Conservation (phyloP, 2,329 filamentous ascomycete genomes). For the Ascochyta fabae region DNA sequence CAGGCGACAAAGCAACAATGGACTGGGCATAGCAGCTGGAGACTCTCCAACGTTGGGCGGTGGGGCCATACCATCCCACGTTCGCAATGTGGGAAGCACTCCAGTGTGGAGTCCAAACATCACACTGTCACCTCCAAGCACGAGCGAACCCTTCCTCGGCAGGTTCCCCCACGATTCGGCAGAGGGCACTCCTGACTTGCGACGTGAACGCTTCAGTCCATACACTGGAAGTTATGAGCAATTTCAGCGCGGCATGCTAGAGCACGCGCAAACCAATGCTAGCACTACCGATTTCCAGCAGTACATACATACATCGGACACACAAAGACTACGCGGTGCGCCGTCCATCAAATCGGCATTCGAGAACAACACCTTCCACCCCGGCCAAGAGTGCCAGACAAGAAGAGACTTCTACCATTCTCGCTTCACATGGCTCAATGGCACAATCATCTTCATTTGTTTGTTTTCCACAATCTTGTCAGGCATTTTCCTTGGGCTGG, state of each 20-base stretch:
- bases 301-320: slow-evolving; percentile 36
- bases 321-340: slow-evolving; percentile 30
- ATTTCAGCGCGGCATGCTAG: slow-evolving; percentile 33
- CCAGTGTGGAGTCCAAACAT: slow-evolving; percentile 18
- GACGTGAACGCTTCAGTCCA: slow-evolving; percentile 42
- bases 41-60: slow-evolving; percentile 5
- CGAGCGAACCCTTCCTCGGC: slow-evolving; percentile 38
- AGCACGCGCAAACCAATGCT: slow-evolving; percentile 24
- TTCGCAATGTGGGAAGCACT: slow-evolving; percentile 1
- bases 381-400: slow-evolving; percentile 47
- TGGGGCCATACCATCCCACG: slow-evolving; percentile 5
- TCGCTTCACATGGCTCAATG: slow-evolving; percentile 57
- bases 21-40: slow-evolving; percentile 45
- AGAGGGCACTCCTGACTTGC: slow-evolving; percentile 42
- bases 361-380: slow-evolving; percentile 44
- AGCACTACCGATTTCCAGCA: slow-evolving; percentile 40
- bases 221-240: slow-evolving; percentile 38
- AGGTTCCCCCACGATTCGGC: slow-evolving; percentile 35
- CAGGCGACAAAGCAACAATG: slow-evolving; percentile 26
- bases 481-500: slow-evolving; percentile 69
- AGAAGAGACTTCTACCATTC: slow-evolving; percentile 48
- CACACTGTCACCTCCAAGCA: slow-evolving; percentile 34
- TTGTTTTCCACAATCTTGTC: slow-evolving; percentile 70
- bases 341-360: slow-evolving; percentile 46
- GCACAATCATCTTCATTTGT: slow-evolving; percentile 54